phyloP scores from a whole-genome alignment of 441 rosid genomes.

The Jatropha podagrica region DNA sequence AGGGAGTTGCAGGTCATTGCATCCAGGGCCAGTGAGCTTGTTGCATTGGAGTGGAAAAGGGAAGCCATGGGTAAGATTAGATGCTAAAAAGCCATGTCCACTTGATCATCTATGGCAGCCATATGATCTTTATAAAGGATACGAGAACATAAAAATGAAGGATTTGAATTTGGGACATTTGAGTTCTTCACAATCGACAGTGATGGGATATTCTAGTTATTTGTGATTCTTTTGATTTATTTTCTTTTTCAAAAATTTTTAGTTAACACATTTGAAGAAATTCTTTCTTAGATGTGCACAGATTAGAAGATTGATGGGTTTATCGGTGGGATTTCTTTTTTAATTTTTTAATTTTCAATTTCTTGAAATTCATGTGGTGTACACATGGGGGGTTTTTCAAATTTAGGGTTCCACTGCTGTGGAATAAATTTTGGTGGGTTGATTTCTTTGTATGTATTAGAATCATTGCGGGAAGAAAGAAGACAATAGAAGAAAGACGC shows the following conservation, averaged over 20 bases:
- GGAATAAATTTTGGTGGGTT: slow-evolving; percentile 45
- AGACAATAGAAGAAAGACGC: slow-evolving; percentile 24
- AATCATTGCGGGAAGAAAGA: neutral
- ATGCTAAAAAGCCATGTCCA: slow-evolving; percentile 66
- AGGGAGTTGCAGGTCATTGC: slow-evolving; percentile 78
- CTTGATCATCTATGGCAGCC: slow-evolving; percentile 84
- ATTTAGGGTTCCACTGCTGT: slow-evolving; percentile 21
- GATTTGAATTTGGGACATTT: slow-evolving; percentile 28
- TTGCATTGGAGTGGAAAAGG: slow-evolving; percentile 99
- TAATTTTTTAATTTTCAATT: slow-evolving; percentile 5
- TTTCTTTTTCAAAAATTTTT: slow-evolving; percentile 2
- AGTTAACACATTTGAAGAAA: slow-evolving; percentile 32
- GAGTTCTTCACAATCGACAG: slow-evolving; percentile 31
- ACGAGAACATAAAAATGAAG: slow-evolving; percentile 21
- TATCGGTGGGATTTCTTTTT: slow-evolving; percentile 16
- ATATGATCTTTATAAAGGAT: slow-evolving; percentile 55
- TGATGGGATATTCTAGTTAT: slow-evolving; percentile 47
- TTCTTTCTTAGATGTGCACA: slow-evolving; percentile 62
- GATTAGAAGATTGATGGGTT: slow-evolving; percentile 27
- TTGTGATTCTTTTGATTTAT: slow-evolving; percentile 31
- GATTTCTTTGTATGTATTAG: slow-evolving; percentile 34
- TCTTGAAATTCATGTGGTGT: slow-evolving; percentile 8
- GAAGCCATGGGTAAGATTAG: slow-evolving; percentile 89
- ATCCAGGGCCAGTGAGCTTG: slow-evolving; percentile 85
- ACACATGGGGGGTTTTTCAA: slow-evolving; percentile 7